Base-by-base conservation (phyloP, 768 basidiomycete genomes). In the Hortiboletus campestris region DNA sequence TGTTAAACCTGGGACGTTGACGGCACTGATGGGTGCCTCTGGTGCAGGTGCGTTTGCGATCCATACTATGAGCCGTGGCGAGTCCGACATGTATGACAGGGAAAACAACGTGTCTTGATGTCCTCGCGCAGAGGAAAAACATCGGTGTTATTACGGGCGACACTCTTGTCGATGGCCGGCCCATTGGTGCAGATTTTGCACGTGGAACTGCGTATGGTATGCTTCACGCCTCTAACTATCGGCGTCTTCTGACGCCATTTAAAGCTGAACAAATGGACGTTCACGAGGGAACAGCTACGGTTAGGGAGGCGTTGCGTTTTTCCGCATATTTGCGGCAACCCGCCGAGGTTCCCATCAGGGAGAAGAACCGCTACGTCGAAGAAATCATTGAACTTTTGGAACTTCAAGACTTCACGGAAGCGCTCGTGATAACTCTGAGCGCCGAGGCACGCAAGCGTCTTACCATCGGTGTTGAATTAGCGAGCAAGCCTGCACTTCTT, bases 391-490 rank as follows among this genome's bases (percentile, higher is more conserved):
- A 91, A 64, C 78, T 94, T 14, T 78, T 93, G 29, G 93, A 93
- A 68, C 76, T 95, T 29, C 89, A 94, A 62, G 86, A 91, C 66
- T 75, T 89, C 2, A 84, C 91, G 2, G 92, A 94, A 61, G 92
- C 89, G 0, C 76, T 94, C 61, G 88, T 94, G 16, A 82, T 83
- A 67, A 84, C 80, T 60, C 76, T 89, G 35, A 79, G 77, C 49
- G 79, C 83, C 22, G 88, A 87, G 61, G 83, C 87, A 9, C 80
- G 91, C 57, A 95, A 95, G 68, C 86, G 92, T 11, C 78, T 94
- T 22, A 94, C 93, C 2, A 95, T 95, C 62, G 94, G 91, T 54
- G 93, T 95, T 51, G 93, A 95, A 68, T 79, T 96, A 9, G 91
- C 92, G 17, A 88, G 89, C 70, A 93, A 94, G 20, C 64, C 66